Conservation (phyloP, 2,329 filamentous ascomycete genomes). For the Thelonectria rubi region DNA sequence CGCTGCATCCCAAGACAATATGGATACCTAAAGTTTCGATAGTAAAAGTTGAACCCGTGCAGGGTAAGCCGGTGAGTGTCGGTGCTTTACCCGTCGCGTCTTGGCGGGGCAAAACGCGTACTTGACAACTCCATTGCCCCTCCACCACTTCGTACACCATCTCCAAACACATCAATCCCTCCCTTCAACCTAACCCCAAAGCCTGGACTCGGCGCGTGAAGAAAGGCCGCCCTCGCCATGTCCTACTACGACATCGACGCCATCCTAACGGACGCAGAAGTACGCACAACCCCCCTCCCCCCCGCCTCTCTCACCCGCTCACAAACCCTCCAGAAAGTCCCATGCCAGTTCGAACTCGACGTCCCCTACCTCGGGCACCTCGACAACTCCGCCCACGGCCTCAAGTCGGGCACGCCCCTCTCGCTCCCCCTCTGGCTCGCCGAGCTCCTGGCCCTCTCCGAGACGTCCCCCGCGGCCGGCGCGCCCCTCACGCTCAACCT, state of each 20-base stretch:
- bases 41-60: background rate
- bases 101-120: conserved; percentile 26
- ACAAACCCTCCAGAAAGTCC: conserved; percentile 76
- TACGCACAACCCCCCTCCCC: conserved; percentile 45
- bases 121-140: conserved; percentile 28
- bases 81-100: background rate
- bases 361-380: conserved; percentile 88
- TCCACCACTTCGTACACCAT: no score
- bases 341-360: conserved; percentile 92
- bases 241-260: conserved; percentile 88
- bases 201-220: background rate
- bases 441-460: conserved; percentile 86
- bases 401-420: conserved; percentile 83
- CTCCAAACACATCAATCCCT: background rate
- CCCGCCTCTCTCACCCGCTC: background rate
- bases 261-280: conserved; percentile 86
- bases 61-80: background rate
- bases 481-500: conserved; percentile 83
- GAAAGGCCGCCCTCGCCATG: conserved; percentile 49
- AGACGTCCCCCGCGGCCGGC: conserved; percentile 54
- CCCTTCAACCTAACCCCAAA: background rate
- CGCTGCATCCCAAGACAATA: background rate
- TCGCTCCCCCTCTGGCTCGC: conserved; percentile 93
- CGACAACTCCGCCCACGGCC: conserved; percentile 79
- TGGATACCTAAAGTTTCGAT: no score